Evolutionary conservation across 1,139 yeast genomes (phyloP), one percentile per base, ranked within the genome.

Genomic region (Candida sojae): DNA sequence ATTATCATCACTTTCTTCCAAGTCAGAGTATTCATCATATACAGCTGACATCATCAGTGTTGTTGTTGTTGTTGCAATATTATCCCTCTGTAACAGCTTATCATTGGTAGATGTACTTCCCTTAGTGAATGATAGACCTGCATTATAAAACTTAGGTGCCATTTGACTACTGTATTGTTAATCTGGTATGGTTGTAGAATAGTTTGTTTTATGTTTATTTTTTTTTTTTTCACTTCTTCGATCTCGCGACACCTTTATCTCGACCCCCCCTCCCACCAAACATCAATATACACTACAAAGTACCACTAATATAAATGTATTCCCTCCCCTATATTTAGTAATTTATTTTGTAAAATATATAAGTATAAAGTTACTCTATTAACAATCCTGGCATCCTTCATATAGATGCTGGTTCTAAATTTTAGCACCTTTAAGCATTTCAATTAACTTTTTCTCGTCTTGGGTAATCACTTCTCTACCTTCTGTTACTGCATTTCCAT

Each of bases 391-490:
- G 21, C 2, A 17, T 17, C n/a, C n/a, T 25, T 12, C 5, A 31
- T 11, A 31, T n/a, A 26, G 36, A 33, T 25, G 12, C 25, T 12
- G 5, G 13, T 29, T 29, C 39, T 40, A 28, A 31, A 31, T 36
- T 25, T 33, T 44, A 7, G 42, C 36, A n/a, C 45, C 41, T 38
- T 51, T 54, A 41, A 67, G 62, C 34, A 63, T 57, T 45, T 60
- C 60, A 33, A 66, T 42, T 36, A 70, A 57, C 29, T 61, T 51
- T 42, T 57, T 59, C 47, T 69, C 73, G 11, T 59, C 61, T 1
- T 49, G 50, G 41, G 55, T 44, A 23, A 52, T 52, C 5, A 37
- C 53, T 13, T 58, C 60, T 11, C 36, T 10, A 13, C 21, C 8
- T 48, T 68, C 73, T 11, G 58, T 61, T 1, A 49, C 50, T 42